These are phyloP conservation scores for Populus hybrid DNA, from an alignment of 441 rosid genomes.

Conservation along the genomic window DNA sequence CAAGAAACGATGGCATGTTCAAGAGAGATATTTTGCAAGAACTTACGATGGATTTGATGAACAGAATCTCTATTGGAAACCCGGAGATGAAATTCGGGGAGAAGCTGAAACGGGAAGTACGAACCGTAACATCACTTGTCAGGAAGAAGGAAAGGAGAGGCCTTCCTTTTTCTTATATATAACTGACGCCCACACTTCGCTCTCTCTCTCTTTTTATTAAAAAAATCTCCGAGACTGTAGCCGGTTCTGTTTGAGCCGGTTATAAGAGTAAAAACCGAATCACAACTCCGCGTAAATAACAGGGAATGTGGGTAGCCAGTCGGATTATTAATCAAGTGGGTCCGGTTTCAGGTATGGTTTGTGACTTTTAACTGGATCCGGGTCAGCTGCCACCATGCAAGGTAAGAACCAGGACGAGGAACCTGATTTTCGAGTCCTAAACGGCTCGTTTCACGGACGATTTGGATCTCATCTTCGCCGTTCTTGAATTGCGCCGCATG, in stretches of 20 bases:
- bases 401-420: neutral
- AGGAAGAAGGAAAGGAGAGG: neutral
- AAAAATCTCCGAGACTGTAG: neutral
- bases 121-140: slow-evolving; percentile 14
- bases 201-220: neutral
- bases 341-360: neutral
- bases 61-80: neutral
- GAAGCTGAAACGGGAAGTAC: slow-evolving; percentile 18
- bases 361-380: slow-evolving; percentile 10
- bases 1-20: neutral
- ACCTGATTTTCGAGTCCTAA: slow-evolving; percentile 11
- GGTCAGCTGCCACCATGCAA: slow-evolving; percentile 23
- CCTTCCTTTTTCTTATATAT: neutral
- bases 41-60: neutral
- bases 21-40: neutral
- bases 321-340: neutral
- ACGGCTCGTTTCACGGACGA: slow-evolving; percentile 36
- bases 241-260: too few relatives aligned
- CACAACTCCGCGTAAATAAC: neutral
- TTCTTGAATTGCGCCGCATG: slow-evolving; percentile 21
- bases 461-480: slow-evolving; percentile 22
- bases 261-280: neutral
- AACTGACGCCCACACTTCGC: neutral
- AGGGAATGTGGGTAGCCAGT: slow-evolving; percentile 1
- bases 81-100: slow-evolving; percentile 12